Evolutionary conservation across 1,139 yeast genomes (phyloP).

Genomic region (Pichia kudriavzevii): DNA sequence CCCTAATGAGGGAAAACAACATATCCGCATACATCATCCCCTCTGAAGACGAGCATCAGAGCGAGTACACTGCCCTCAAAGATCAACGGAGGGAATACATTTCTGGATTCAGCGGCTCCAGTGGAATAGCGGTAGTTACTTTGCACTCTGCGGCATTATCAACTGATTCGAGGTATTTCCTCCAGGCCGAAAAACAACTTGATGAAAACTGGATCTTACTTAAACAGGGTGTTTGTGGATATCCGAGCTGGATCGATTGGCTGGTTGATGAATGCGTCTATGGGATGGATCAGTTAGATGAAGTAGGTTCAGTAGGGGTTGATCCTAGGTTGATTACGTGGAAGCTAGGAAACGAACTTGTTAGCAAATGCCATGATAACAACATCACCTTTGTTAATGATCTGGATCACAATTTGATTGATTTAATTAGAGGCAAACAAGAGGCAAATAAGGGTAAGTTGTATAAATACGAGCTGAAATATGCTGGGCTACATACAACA

Average conservation of each 20-base stretch:
- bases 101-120: constrained; percentile 50
- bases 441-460: constrained; percentile 19
- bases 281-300: constrained; percentile 8
- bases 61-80: constrained; percentile 45
- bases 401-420: constrained; percentile 38
- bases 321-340: constrained; percentile 33
- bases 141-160: constrained; percentile 41
- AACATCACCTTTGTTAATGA: constrained; percentile 38
- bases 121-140: constrained; percentile 48
- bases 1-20: constrained; percentile 5
- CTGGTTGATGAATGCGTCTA: constrained; percentile 28
- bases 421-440: constrained; percentile 25
- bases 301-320: constrained; percentile 21
- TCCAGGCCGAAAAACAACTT: constrained; percentile 47
- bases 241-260: constrained; percentile 52
- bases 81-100: constrained; percentile 46
- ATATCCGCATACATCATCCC: constrained; percentile 38
- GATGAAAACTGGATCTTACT: constrained; percentile 49
- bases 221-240: constrained; percentile 41
- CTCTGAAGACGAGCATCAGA: constrained; percentile 54
- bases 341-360: constrained; percentile 22
- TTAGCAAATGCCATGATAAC: constrained; percentile 28
- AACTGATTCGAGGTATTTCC: constrained; percentile 51
- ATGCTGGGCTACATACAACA: constrained; percentile 37
- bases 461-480: constrained; percentile 34